These are phyloP conservation scores for Peronospora farinosa DNA, from an alignment of 352 stramenopile genomes.

Conservation along the genomic window DNA sequence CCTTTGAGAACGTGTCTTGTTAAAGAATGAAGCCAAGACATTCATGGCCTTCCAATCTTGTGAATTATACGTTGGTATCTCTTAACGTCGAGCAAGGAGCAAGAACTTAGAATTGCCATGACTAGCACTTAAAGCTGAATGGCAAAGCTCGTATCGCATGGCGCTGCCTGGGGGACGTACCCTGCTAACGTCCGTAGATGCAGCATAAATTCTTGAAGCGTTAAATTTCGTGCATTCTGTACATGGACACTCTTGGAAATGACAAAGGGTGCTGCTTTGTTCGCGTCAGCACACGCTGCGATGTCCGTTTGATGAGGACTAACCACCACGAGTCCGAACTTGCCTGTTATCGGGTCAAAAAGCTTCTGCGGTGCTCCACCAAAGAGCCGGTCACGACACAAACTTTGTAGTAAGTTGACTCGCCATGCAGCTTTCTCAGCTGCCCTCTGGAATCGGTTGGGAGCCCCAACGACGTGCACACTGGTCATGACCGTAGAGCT, in stretches of 20 bases:
- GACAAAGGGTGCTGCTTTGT: constrained; percentile 51
- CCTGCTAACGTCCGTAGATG: constrained; percentile 48
- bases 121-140: constrained; percentile 36
- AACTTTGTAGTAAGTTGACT: constrained; percentile 44
- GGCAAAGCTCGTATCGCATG: constrained; percentile 47
- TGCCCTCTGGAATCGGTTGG: constrained; percentile 44
- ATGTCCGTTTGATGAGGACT: constrained; percentile 55
- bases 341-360: constrained; percentile 28
- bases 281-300: constrained; percentile 41
- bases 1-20: constrained; percentile 3
- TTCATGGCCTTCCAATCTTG: constrained; percentile 1
- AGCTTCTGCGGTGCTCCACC: constrained; percentile 40
- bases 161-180: constrained; percentile 48
- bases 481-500: constrained; percentile 43
- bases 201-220: constrained; percentile 48
- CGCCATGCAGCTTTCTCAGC: constrained; percentile 50
- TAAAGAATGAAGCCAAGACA: constrained; percentile 14
- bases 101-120: background rate
- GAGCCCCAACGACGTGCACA: constrained; percentile 56
- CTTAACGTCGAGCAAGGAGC: background rate
- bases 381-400: constrained; percentile 55
- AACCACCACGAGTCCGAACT: constrained; percentile 54
- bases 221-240: constrained; percentile 40
- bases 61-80: background rate
- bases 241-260: constrained; percentile 57